Percentiles rank a stretch among this genome's conserved stretches.
Conservation (phyloP, 2,329 filamentous ascomycete genomes). For the Venturia pyrina region DNA sequence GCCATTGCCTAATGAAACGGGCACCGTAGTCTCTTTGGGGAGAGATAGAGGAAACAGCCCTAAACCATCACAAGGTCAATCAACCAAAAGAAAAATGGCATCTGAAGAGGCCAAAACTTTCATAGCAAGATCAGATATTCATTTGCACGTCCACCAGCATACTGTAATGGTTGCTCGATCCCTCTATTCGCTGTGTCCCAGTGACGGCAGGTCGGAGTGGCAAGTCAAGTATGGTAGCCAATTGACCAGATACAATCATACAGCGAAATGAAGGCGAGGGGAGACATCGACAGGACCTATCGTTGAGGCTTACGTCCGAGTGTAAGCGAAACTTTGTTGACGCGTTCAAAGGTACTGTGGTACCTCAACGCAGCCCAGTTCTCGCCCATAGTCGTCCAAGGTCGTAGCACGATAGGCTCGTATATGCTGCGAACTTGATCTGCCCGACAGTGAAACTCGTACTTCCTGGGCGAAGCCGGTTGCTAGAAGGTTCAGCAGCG, state of each 20-base stretch:
- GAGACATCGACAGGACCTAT: background rate
- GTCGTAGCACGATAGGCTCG: too few relatives aligned
- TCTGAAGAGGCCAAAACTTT: background rate
- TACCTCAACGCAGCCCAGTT: background rate
- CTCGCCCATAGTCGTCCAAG: background rate
- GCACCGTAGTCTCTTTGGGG: background rate
- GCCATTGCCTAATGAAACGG: background rate
- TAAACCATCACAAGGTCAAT: background rate
- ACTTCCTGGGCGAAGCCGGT: background rate
- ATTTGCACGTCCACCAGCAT: background rate
- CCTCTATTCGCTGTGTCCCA: background rate
- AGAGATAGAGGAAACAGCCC: background rate
- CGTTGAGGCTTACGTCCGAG: background rate
- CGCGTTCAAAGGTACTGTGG: background rate
- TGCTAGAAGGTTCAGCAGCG: background rate
- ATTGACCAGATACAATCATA: background rate
- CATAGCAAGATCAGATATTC: background rate
- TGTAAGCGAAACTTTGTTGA: background rate
- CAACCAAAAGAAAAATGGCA: background rate
- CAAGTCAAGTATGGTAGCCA: background rate
- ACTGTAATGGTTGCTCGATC: background rate
- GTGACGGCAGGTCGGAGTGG: background rate
- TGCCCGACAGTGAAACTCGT: background rate
- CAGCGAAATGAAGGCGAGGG: background rate
- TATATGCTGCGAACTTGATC: background rate